Evolutionary conservation across 2,329 filamentous ascomycete genomes (phyloP).

Genomic region (Pestalotiopsis sp.): DNA sequence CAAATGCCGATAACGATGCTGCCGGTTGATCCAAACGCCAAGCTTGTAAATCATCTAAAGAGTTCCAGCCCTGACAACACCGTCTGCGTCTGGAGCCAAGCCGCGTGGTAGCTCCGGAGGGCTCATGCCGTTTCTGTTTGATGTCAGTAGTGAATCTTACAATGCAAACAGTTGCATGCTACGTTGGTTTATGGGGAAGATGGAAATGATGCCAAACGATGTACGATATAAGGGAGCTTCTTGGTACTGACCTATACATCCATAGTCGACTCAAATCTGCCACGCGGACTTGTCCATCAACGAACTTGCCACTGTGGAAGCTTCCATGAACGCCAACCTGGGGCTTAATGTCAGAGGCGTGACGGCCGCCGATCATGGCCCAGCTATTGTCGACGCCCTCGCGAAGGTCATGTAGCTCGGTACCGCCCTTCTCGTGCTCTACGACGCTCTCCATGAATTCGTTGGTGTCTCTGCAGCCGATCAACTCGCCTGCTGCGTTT

Average conservation of each 20-base stretch:
- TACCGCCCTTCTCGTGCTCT: conserved; percentile 42
- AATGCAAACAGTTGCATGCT: too few relatives aligned
- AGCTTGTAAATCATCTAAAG: not conserved
- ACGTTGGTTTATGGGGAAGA: too few relatives aligned
- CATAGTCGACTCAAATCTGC: conserved; percentile 63
- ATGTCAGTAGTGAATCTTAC: not conserved
- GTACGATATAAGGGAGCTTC: too few relatives aligned
- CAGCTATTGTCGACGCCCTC: conserved; percentile 51
- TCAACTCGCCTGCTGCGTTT: conserved; percentile 40
- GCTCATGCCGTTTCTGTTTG: conserved; percentile 51
- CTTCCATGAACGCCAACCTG: conserved; percentile 40
- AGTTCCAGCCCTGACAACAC: conserved; percentile 39
- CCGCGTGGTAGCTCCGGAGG: conserved; percentile 44
- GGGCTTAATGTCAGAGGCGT: conserved; percentile 15
- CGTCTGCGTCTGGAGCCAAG: conserved; percentile 32
- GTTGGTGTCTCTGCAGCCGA: conserved; percentile 47
- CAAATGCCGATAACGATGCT: too few relatives aligned
- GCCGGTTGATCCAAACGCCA: too few relatives aligned
- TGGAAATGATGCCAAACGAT: too few relatives aligned
- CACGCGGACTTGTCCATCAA: conserved; percentile 46
- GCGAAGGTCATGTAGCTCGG: conserved; percentile 42
- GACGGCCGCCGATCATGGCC: conserved; percentile 34
- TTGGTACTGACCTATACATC: conserved; percentile 43
- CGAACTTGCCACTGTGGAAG: conserved; percentile 24
- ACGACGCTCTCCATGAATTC: conserved; percentile 63